Base-by-base conservation (phyloP, 78 protist species). In the Anaeramoeba ignava region DNA sequence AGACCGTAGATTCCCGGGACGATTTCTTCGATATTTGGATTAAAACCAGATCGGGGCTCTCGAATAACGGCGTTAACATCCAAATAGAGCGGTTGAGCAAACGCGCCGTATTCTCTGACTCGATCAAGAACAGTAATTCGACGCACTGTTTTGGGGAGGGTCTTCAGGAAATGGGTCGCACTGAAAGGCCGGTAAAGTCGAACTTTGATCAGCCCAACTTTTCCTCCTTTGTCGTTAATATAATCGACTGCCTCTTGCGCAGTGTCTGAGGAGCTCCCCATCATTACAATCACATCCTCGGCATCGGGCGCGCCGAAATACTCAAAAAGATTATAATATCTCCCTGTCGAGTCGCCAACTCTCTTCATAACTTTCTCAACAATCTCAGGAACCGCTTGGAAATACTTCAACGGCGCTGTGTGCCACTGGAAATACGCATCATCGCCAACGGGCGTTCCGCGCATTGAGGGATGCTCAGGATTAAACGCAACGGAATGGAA, bases 151-250 rank as follows among this genome's bases (percentile, higher is more conserved):
- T 39, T 12, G n/a, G 93, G 93, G 37, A 33, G 92, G 85, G 39
- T 81, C 79, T 31, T 83, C 39, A 89, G 83, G 84, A 91, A 41
- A 27, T 41, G 81, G 42, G 54, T 38, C 17, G 0, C 80, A n/a
- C 38, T 0, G 87, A 87, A 91, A 40, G 93, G 93, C 12, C 93
- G 81, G 91, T 85, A 91, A 36, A 91, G 90, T 38, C 88, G 87
- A 3, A 90, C 90, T 27, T 78, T 78, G 33, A 90, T 41, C 36
- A 89, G 84, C 33, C 93, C 93, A 8, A 89, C 88, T 84, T 87
- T 87, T 31, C 78, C 23, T 1, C 90, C 92, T 34, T 40, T 78
- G 81, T 3, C 40, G 40, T 2, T 84, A 33, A 89, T 33, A 81
- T 40, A 31, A 54, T 90, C 81, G 36, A 54, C 81, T 31, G 87